phyloP scores from a whole-genome alignment of 768 basidiomycete genomes.

The Leccinellum albellum region DNA sequence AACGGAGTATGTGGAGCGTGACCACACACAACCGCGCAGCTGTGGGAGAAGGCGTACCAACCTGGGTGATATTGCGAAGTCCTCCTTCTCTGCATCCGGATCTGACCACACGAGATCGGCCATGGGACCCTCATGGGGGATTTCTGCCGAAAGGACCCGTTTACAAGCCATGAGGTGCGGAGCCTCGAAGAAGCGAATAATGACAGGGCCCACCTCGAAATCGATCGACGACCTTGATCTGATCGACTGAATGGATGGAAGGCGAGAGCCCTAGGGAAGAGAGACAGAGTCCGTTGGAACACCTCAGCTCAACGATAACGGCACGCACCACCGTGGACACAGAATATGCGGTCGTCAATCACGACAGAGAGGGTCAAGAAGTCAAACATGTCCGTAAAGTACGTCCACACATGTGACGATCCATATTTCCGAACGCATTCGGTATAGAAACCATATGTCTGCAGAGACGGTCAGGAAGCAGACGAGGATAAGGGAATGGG shows the following conservation, averaged over 20 bases:
- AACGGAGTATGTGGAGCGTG: conserved; percentile 8
- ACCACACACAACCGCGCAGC: conserved; percentile 6
- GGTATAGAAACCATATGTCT: conserved; percentile 99
- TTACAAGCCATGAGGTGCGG: conserved; percentile 20
- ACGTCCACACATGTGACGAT: conserved; percentile 94
- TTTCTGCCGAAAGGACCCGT: conserved; percentile 54
- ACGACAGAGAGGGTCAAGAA: conserved; percentile 96
- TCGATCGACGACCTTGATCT: conserved; percentile 98
- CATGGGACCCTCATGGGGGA: conserved; percentile 99
- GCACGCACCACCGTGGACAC: conserved; percentile 88
- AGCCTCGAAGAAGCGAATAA: conserved; percentile 20
- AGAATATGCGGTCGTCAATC: conserved; percentile 98
- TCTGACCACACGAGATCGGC: conserved; percentile 99
- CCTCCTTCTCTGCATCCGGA: conserved; percentile 98
- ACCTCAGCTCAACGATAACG: neutral
- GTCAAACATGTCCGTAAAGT: conserved; percentile 99
- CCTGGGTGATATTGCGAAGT: conserved; percentile 98
- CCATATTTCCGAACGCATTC: conserved; percentile 98
- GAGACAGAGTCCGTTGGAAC: conserved; percentile 2
- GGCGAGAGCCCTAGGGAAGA: conserved; percentile 76
- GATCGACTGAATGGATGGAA: conserved; percentile 98
- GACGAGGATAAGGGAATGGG: conserved; percentile 15
- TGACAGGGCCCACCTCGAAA: conserved; percentile 69
- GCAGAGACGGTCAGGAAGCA: conserved; percentile 20
- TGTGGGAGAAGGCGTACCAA: conserved; percentile 35